Conservation (phyloP, 768 basidiomycete species). For the Boletus fagicola region DNA sequence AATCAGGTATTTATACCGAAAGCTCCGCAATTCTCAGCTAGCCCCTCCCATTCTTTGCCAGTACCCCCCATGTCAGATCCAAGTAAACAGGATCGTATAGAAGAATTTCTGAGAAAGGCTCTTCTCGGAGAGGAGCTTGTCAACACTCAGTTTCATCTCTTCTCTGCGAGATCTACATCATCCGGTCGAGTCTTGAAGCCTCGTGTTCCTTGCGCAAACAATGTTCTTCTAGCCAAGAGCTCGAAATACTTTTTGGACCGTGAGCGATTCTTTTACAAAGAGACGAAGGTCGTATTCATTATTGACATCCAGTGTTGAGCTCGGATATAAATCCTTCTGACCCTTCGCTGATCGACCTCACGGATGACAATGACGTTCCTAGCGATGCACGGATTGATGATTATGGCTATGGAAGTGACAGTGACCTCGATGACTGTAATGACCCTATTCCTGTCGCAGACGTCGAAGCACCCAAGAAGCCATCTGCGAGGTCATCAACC, state of each 20-base stretch:
- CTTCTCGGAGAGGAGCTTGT: conserved; percentile 29
- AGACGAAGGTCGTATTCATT: not conserved
- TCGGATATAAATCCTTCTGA: conserved; percentile 11
- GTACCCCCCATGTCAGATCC: conserved; percentile 11
- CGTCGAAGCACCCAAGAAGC: not conserved
- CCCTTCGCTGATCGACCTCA: conserved; percentile 15
- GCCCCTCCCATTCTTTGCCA: not conserved
- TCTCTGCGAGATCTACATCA: conserved; percentile 17
- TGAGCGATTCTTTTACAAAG: conserved; percentile 7
- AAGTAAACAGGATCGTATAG: conserved; percentile 10
- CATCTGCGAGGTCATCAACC: not conserved
- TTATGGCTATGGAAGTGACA: conserved; percentile 35
- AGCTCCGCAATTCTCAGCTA: not conserved
- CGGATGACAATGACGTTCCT: conserved; percentile 10
- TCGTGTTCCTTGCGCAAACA: conserved; percentile 29
- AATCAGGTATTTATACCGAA: not conserved
- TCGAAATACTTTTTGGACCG: conserved; percentile 30
- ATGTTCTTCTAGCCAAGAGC: conserved; percentile 23
- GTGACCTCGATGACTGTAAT: conserved; percentile 34
- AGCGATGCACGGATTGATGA: conserved; percentile 12
- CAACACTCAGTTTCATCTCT: conserved; percentile 34
- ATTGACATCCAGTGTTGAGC: conserved; percentile 12
- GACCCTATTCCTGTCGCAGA: not conserved
- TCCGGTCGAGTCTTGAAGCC: conserved; percentile 16
- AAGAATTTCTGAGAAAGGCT: conserved; percentile 27